Base-by-base conservation (phyloP, 176 grass and related monocot genomes). In the Tillandsia leiboldiana region DNA sequence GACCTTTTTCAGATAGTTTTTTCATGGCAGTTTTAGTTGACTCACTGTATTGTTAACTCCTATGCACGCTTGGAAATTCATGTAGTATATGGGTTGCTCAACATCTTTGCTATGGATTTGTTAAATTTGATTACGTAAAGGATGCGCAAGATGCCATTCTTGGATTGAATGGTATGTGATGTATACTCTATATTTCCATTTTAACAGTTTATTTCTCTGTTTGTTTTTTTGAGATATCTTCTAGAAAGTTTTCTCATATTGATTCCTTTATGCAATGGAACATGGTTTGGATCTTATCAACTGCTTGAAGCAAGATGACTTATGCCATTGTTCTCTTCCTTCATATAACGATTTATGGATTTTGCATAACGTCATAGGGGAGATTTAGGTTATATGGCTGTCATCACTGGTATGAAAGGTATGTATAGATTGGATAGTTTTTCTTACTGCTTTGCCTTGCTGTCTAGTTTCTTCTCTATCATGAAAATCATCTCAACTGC, bases 71-170 rank as follows among this genome's bases (percentile, higher is more conserved):
- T 52, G 28, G 28, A 65, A 54, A 33, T 23, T 12, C 54, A 22
- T 69, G 66, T 53, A 77, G 65, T 58, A 26, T 69, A 24, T 77
- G 75, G 75, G 51, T 77, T 77, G 75, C 53, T 62, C 18, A 53
- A 61, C 61, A 53, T 59, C 66, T 47, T 61, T 33, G 75, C 69
- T 77, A 69, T 77, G 75, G 51, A 10, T 77, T 77, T 61, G 51
- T 69, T 68, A 52, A 77, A 62, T 77, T 77, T 69, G 75, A 77
- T 69, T 52, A 77, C 17, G n/a, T 33, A 69, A 57, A 66, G 59
- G 65, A 77, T 77, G 75, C 75, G 12, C n/a, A 59, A 50, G 75
- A 77, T 62, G 65, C 75, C 11, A 69, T 77, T 33, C 65, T 11
- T 29, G 75, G 48, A 15, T 26, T 77, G 54, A 65, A 77, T 63